Base-by-base conservation (phyloP, 108 stramenopile species). In the Nitzschia sp. region DNA sequence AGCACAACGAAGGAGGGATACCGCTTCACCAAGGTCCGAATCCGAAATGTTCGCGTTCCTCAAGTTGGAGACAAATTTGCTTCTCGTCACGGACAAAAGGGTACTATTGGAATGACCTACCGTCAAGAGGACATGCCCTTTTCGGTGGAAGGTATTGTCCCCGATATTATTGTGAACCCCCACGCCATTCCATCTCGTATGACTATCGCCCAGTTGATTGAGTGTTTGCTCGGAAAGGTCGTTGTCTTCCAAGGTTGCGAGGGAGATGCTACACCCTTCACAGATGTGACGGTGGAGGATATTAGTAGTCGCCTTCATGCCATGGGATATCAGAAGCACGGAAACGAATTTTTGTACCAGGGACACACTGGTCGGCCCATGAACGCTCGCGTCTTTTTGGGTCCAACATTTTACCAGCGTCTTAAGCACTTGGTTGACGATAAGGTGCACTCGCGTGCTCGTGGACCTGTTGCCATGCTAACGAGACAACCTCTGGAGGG, bases 371-470 rank as follows among this genome's bases (percentile, higher is more conserved):
- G 99, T 22, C 84, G 96, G 21, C 90, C 91, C 15, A 76, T 99
- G 82, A 83, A 88, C 69, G 93, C 98, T 21, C 88, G 95, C 51
- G 95, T 99, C 60, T 99, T 98, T 81, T 82, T 98, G 56, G 99
- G 99, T n/a, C 98, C 98, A 25, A 97, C 96, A 22, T 99, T 98
- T 79, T 99, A 99, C 83, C 99, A 99, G 75, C 92, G 99, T 19
- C 78, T 99, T 66, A 99, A 98, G 94, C 99, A 99, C 74, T 91
- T 99, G 77, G 99, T 99, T 55, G 97, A 97, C 67, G 99, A 99
- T 75, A 99, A 99, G 90, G 95, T 98, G 46, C 99, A 99, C 70
- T 93, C 96, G 43, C 86, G 99, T 25, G 93, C 97, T 24, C 90
- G 98, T 51, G 99, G 99, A 42, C 98, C 98, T 3, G 94, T 96